Base-by-base conservation (phyloP, 1,284 basidiomycete genomes). In the Ustilago xerochloae region DNA sequence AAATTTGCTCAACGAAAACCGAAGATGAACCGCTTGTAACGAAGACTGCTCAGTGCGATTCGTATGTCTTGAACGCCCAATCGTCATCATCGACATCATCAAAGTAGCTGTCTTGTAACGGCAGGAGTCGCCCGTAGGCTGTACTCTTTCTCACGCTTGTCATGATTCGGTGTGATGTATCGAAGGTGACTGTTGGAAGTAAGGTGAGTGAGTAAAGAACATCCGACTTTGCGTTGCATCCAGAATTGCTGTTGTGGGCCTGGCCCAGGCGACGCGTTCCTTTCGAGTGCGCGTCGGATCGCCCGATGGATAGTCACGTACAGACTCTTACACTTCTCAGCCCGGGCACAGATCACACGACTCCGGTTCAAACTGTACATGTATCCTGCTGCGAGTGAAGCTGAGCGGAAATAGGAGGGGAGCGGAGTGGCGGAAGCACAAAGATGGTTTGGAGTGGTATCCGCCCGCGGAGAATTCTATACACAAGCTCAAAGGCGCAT, bases 1-100 rank as follows among this genome's bases (percentile, higher is more conserved):
- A 51, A 51, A 28, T 51, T 51, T 26, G 49, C 35, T 28, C 36
- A 41, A 12, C 10, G 5, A n/a, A 53, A 13, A 16, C 16, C 28
- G 6, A 47, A 18, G 16, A 47, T 30, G n/a, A 15, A 18, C 15
- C 46, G 18, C 46, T 5, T 4, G 8, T 18, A 39, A 39, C n/a
- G 35, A 36, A 36, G 12, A 10, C 38, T 39, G n/a, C 20, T 20
- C 4, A 20, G 6, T 29, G 43, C 24, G 6, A 29, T n/a, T 28
- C 43, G 4, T 10, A 22, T n/a, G n/a, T n/a, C n/a, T 28, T 46
- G 13, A 22, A 10, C 16, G 20, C 20, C 35, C 15, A 8, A 30
- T 41, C 51, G 51, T 53, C 51, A 53, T 53, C 35, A 30, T 53
- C 51, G 51, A 53, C 51, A 53, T 53, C 51, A 53, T 49, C 47